phyloP scores from a whole-genome alignment of 345 rosid species.

The Citrus australasica region DNA sequence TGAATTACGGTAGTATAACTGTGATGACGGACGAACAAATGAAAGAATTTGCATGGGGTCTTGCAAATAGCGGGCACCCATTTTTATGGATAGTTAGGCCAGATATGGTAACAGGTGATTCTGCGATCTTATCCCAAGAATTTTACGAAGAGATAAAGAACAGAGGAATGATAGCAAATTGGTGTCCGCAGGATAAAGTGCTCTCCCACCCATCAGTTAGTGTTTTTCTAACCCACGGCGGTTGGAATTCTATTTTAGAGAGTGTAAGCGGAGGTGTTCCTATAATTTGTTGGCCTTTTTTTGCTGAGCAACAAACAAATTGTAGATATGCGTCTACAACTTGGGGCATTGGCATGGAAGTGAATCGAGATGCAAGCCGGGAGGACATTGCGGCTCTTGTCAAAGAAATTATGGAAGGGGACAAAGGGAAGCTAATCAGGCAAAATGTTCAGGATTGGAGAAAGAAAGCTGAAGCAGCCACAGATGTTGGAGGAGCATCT shows the following conservation, averaged over 20 bases:
- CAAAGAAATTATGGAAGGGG: conserved; percentile 15
- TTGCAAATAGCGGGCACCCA: conserved; percentile 10
- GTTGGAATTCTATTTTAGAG: conserved; percentile 30
- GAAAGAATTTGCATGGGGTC: conserved; percentile 25
- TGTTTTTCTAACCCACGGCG: conserved; percentile 21
- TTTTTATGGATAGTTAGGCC: conserved; percentile 7
- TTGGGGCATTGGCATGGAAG: conserved; percentile 28
- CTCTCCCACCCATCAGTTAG: conserved; percentile 21
- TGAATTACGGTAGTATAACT: conserved; percentile 32
- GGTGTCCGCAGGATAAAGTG: conserved; percentile 26
- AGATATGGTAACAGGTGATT: neutral
- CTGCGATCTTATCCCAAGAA: conserved; percentile 9
- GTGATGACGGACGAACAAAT: conserved; percentile 10
- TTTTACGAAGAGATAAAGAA: conserved; percentile 15
- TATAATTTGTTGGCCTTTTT: conserved; percentile 30
- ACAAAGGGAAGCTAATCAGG: neutral
- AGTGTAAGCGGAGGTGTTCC: conserved; percentile 12
- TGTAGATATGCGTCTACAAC: conserved; percentile 20
- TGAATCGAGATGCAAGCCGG: conserved; percentile 18
- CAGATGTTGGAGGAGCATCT: conserved; percentile 16
- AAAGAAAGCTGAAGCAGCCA: conserved; percentile 1
- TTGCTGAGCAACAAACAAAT: conserved; percentile 29
- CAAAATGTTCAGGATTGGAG: conserved; percentile 19
- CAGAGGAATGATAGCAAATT: conserved; percentile 16
- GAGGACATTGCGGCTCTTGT: conserved; percentile 12